These are phyloP conservation scores for Podospora australis DNA, from an alignment of 495 filamentous ascomycete genomes.

Conservation along the genomic window DNA sequence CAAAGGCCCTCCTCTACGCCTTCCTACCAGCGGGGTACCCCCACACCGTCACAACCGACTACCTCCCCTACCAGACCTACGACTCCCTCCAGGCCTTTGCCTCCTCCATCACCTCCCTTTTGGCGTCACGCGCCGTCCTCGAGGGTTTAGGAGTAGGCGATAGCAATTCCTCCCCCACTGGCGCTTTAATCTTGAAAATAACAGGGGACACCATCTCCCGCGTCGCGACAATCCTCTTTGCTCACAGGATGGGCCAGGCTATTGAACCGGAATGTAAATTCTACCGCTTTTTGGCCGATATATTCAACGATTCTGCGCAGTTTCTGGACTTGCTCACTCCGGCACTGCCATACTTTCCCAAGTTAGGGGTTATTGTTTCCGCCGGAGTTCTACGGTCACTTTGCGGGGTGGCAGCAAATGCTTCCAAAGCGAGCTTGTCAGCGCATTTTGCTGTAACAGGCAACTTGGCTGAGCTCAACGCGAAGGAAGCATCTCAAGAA, in stretches of 20 bases:
- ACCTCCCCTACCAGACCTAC: conserved; percentile 61
- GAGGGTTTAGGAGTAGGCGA: conserved; percentile 93
- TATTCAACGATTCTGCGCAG: conserved; percentile 90
- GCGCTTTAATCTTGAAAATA: conserved; percentile 78
- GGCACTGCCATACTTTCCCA: conserved; percentile 58
- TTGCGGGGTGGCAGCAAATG: conserved; percentile 84
- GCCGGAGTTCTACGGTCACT: conserved; percentile 73
- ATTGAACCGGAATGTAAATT: conserved; percentile 92
- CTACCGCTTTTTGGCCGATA: conserved; percentile 82
- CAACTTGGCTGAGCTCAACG: conserved; percentile 92
- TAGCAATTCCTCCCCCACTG: conserved; percentile 74
- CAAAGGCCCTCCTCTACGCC: conserved; percentile 50
- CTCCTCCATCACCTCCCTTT: conserved; percentile 81
- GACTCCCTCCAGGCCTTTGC: conserved; percentile 96
- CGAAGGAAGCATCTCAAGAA: conserved; percentile 94
- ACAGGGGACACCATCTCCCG: conserved; percentile 79
- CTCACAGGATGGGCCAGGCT: conserved; percentile 74
- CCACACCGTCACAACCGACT: conserved; percentile 83
- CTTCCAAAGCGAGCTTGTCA: conserved; percentile 83
- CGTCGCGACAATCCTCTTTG: conserved; percentile 86
- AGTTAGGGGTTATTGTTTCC: conserved; percentile 64
- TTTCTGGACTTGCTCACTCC: conserved; percentile 84
- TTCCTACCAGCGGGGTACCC: conserved; percentile 95
- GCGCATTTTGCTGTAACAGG: conserved; percentile 85
- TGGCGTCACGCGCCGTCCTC: conserved; percentile 83